Conservation (phyloP, 345 rosid genomes). For the Lepidium didymum region DNA sequence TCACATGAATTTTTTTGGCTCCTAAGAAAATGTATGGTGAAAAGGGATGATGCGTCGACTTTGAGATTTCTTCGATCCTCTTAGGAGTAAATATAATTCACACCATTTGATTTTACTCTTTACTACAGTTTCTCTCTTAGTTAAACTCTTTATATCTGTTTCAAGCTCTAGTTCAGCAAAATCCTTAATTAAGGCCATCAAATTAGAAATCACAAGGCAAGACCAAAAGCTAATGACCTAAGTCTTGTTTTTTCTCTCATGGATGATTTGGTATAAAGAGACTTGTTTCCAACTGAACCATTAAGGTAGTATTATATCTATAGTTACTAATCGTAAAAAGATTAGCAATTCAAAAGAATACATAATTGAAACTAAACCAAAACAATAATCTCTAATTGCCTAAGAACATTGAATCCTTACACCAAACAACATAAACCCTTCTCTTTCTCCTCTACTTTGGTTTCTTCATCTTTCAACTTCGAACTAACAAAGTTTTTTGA, state of each 20-base stretch:
- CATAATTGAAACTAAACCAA: not conserved
- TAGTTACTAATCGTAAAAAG: not conserved
- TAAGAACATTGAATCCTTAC: conserved; percentile 28
- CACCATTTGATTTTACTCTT: too few species aligned
- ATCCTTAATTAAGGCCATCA: too few species aligned
- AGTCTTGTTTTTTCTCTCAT: not conserved
- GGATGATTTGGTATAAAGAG: not conserved
- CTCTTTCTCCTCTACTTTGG: conserved; percentile 2
- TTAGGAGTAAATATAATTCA: too few species aligned
- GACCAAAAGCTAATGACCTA: not conserved
- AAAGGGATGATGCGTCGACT: too few species aligned
- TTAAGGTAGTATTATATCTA: not conserved
- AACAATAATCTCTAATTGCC: not conserved
- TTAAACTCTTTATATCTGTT: too few species aligned
- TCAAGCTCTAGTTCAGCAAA: too few species aligned
- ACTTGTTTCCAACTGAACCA: not conserved
- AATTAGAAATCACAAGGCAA: not conserved
- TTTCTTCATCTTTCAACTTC: conserved; percentile 20
- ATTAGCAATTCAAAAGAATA: not conserved
- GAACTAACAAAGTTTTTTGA: not conserved
- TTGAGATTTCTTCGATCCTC: too few species aligned
- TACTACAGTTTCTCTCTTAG: too few species aligned
- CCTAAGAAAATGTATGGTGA: too few species aligned
- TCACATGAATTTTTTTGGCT: too few species aligned
- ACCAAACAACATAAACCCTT: conserved; percentile 45